Percentiles rank a stretch among this genome's conserved stretches.
Conservation (phyloP, 495 filamentous ascomycete species). For the Lasiosphaeria miniovina region DNA sequence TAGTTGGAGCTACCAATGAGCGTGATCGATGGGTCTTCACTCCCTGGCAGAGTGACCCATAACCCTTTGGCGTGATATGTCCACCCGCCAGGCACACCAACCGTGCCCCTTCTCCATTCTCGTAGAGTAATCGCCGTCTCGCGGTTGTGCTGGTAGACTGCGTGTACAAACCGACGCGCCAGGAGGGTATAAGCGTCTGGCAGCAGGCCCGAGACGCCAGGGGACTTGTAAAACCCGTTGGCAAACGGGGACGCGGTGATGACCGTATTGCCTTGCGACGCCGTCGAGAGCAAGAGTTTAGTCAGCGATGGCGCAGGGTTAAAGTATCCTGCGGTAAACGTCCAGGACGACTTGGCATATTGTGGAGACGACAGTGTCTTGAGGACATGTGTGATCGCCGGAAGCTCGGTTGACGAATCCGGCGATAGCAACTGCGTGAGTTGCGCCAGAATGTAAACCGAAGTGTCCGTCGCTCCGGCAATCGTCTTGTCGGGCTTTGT, state of each 20-base stretch:
- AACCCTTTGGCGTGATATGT: constrained; percentile 98
- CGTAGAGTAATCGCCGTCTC: constrained; percentile 63
- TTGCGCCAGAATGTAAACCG: constrained; percentile 81
- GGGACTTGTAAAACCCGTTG: constrained; percentile 92
- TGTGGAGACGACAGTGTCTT: constrained; percentile 56
- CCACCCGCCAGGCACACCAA: constrained; percentile 80
- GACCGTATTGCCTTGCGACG: constrained; percentile 67
- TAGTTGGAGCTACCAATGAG: constrained; percentile 93
- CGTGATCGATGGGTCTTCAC: constrained; percentile 65
- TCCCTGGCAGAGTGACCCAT: constrained; percentile 74
- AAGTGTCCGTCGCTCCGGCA: constrained; percentile 52
- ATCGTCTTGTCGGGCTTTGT: constrained; percentile 19
- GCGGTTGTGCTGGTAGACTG: constrained; percentile 59
- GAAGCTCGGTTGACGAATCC: constrained; percentile 84
- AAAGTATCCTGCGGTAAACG: constrained; percentile 97
- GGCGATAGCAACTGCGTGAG: constrained; percentile 78
- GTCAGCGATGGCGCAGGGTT: constrained; percentile 85
- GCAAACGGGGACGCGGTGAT: constrained; percentile 92
- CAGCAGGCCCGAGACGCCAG: constrained; percentile 83
- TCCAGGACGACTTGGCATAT: constrained; percentile 72
- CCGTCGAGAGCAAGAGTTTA: constrained; percentile 69
- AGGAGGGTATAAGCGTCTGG: constrained; percentile 90
- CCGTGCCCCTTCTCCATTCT: constrained; percentile 85
- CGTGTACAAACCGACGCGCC: constrained; percentile 73
- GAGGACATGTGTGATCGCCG: constrained; percentile 71